Evolutionary conservation across 192 early-diverging fungal genomes (phyloP).

Genomic region (Allomyces macrogynus): DNA sequence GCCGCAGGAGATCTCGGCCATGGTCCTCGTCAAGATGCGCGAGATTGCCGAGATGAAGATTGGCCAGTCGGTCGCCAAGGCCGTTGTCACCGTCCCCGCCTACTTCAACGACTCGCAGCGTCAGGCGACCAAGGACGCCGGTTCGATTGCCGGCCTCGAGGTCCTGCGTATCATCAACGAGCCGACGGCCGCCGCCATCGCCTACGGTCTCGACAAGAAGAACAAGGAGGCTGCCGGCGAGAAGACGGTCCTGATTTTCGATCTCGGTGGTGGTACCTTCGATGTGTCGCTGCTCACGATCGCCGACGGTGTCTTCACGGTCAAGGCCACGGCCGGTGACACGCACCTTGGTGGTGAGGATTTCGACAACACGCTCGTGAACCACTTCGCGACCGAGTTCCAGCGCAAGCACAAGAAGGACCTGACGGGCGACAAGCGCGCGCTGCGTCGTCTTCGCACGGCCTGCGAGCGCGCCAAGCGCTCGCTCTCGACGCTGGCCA

Average conservation of each 20-base stretch:
- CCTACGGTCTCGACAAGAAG: conserved; percentile 66
- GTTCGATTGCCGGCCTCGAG: conserved; percentile 62
- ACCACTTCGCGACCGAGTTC: conserved; percentile 32
- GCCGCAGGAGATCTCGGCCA: conserved; percentile 61
- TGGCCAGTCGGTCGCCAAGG: conserved; percentile 44
- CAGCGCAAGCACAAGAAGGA: conserved; percentile 55
- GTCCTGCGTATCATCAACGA: conserved; percentile 83
- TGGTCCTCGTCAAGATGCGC: conserved; percentile 60
- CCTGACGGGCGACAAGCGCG: conserved; percentile 46
- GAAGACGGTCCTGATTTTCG: conserved; percentile 54
- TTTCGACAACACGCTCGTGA: conserved; percentile 44
- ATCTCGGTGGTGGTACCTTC: conserved; percentile 70
- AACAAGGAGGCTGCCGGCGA: conserved; percentile 29
- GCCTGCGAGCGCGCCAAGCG: conserved; percentile 59
- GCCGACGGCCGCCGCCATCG: conserved; percentile 72
- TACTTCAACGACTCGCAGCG: conserved; percentile 86
- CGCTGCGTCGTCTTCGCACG: conserved; percentile 52
- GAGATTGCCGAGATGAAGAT: conserved; percentile 62
- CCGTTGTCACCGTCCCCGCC: conserved; percentile 53
- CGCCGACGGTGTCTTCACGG: conserved; percentile 53
- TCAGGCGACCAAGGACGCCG: conserved; percentile 81
- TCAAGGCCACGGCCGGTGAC: conserved; percentile 63
- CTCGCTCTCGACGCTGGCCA: conserved; percentile 48
- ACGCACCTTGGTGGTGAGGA: conserved; percentile 69
- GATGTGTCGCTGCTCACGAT: conserved; percentile 69